Evolutionary conservation across 371 early-diverging fungal genomes (phyloP).

Genomic region (Blakeslea trispora): DNA sequence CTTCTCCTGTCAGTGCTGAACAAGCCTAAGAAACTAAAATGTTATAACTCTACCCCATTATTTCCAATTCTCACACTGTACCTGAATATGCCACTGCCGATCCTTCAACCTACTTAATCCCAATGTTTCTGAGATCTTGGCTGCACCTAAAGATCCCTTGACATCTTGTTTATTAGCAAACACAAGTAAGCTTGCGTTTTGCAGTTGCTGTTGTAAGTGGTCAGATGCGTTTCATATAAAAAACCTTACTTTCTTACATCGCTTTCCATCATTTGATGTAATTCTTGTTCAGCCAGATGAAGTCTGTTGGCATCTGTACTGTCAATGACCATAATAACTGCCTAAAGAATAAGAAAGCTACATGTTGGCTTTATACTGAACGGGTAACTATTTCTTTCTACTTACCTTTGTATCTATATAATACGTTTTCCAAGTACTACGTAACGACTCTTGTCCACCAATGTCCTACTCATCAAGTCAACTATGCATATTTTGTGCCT

Average conservation of each 20-base stretch:
- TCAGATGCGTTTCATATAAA: not conserved
- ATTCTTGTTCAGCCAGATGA: slow-evolving; percentile 63
- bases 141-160: slow-evolving; percentile 65
- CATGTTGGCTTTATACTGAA: not conserved
- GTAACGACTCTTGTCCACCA: slow-evolving; percentile 74
- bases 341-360: slow-evolving; percentile 29
- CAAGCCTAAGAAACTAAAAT: slow-evolving; percentile 52
- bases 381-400: not conserved
- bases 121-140: slow-evolving; percentile 70
- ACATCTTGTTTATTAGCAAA: slow-evolving; percentile 79
- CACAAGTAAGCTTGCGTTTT: slow-evolving; percentile 64
- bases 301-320: slow-evolving; percentile 70
- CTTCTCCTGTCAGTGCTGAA: slow-evolving; percentile 75
- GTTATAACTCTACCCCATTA: slow-evolving; percentile 2
- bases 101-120: slow-evolving; percentile 65
- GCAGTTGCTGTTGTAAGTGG: slow-evolving; percentile 47
- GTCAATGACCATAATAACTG: slow-evolving; percentile 80
- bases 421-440: slow-evolving; percentile 75
- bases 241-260: slow-evolving; percentile 45
- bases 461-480: slow-evolving; percentile 52
- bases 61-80: slow-evolving; percentile 12
- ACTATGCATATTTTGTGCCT: too few species aligned
- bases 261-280: slow-evolving; percentile 75
- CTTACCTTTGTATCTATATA: slow-evolving; percentile 65
- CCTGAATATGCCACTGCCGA: slow-evolving; percentile 78